Evolutionary conservation across 345 rosid species (phyloP), one percentile per base, ranked within the genome.

Genomic region (Eucalyptus paniculata): DNA sequence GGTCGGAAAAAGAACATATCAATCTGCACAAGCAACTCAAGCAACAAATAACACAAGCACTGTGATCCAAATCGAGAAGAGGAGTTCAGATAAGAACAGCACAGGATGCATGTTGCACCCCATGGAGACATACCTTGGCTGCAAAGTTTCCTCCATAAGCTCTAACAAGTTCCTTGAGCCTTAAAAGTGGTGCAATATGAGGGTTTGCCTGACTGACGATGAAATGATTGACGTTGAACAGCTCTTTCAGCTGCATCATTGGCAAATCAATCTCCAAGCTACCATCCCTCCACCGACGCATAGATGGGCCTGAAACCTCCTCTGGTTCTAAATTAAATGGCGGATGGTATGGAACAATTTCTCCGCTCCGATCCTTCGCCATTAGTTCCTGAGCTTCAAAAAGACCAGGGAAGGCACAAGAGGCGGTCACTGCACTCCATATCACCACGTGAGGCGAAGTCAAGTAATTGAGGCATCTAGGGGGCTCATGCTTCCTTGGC

Each of bases 131-230:
- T 92, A 98, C 99, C 99, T 98, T 98, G n/a, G 99, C 99, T 18
- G 98, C 99, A 81, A 98, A 98, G 93, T 96, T 95, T 87, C 99
- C 99, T 26, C 99, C 99, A 67, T 94, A 93, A 89, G 98, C 98
- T 92, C 99, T 92, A 40, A 96, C 92, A 44, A 98, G 88, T 77
- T 97, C 97, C 91, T 96, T 97, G 90, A 98, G 50, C 90, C 99
- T 95, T 91, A 98, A 89, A 58, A 96, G 92, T 12, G 99, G 99
- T 42, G 95, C 95, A 83, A 98, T 97, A 86, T 98, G 99, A 88
- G 99, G 99, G 92, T 97, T 98, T n/a, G 99, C 99, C 90, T 98
- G 99, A 87, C 99, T 97, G 88, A 97, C 99, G 44, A 97, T 98
- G 89, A 98, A 98, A 92, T 98, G 99, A 92, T 98, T 98, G 88